Evolutionary conservation across 2,329 filamentous ascomycete genomes (phyloP), one percentile per base, ranked within the genome.

Genomic region (Triangularia setosa): DNA sequence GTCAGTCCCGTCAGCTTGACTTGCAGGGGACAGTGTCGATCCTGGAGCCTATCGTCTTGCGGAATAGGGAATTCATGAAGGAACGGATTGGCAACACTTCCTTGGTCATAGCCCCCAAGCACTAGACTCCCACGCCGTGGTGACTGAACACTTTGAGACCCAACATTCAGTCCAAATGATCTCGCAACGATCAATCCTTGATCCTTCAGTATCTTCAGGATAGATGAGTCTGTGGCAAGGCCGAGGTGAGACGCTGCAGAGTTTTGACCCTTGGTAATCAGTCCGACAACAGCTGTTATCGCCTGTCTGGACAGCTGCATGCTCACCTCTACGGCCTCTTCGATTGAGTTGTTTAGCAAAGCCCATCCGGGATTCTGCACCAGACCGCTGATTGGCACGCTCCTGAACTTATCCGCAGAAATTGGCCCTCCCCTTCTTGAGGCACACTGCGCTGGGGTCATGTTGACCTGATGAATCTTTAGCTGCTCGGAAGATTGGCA

Each of bases 141-240:
- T 16, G 56, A 59, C 12, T 21, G n/a, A 6, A 58, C 18, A 33
- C 67, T 68, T n/a, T 65, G 64, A 1, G 67, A 68, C 2, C 67
- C 67, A 27, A 63, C 64, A 24, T 67, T 64, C n/a, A 68, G 54
- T 0, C 64, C 64, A 58, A 64, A 68, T 0, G 67, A 68, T 14
- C 23, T 57, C 6, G 64, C 61, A 2, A 55, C 61, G 18, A 68
- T 68, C 48, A 64, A 12, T 1, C 56, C 58, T 23, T 30, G 16
- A 18, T 58, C 52, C 53, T 68, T 65, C 35, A 67, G 27, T 2
- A 33, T 30, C 11, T 58, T 30, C 9, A 68, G 28, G 2, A 65
- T 14, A 1, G 59, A 48, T 1, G 64, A 64, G 1, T 58, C 52
- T 9, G 63, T 30, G 2, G 65, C 63, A 4, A 68, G 59, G 4